Conservation (phyloP, 2,329 filamentous ascomycete species). For the Dryadomyces quercus-mongolicae region DNA sequence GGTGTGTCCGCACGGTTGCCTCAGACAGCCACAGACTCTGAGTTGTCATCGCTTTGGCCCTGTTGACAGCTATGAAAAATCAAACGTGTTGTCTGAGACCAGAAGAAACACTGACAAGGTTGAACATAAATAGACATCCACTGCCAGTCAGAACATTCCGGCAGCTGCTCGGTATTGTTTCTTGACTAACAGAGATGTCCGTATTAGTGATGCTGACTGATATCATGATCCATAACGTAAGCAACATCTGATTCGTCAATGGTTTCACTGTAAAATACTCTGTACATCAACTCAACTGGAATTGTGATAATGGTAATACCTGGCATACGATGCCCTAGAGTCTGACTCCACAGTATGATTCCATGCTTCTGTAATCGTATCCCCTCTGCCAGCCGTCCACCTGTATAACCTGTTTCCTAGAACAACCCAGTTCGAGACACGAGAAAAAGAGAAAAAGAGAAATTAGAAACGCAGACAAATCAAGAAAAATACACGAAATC, state of each 20-base stretch:
- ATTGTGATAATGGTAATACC: not conserved
- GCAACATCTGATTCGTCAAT: not conserved
- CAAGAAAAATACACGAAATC: not conserved
- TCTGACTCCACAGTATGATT: not conserved
- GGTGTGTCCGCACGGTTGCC: constrained; percentile 64
- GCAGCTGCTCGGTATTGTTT: no score
- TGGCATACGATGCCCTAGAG: not conserved
- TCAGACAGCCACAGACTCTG: constrained; percentile 29
- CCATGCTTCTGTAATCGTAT: not conserved
- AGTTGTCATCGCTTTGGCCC: no score
- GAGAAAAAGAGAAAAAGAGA: not conserved
- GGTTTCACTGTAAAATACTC: no score
- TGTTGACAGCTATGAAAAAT: no score
- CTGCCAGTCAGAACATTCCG: no score
- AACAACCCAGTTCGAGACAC: not conserved
- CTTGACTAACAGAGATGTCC: no score
- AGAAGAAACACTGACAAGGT: no score
- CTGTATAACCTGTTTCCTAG: not conserved
- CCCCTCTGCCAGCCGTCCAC: not conserved
- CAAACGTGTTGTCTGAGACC: no score
- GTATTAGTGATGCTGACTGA: constrained; percentile 2
- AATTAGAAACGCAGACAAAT: not conserved
- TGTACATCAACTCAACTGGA: no score
- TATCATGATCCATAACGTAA: not conserved
- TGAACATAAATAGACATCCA: no score